Base-by-base conservation (phyloP, 768 basidiomycete species). In the Sistotremastrum niveocremeum region DNA sequence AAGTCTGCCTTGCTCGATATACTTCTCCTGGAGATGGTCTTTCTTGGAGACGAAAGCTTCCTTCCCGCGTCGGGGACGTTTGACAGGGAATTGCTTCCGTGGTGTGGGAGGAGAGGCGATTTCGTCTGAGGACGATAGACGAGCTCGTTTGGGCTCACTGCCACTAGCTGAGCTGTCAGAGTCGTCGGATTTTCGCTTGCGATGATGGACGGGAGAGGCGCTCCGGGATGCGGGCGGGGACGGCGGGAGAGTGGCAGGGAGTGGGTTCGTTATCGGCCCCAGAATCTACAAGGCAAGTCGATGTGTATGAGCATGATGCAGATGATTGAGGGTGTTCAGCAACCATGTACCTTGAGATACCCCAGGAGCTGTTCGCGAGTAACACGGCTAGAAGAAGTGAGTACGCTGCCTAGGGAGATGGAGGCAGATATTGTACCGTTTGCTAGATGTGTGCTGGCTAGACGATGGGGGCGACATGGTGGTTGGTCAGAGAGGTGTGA, bases 11-110 rank as follows among this genome's bases (percentile, higher is more conserved):
- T 73, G 71, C 3, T 62, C 62, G 53, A 84, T 77, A 57, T 84
- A 88, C 56, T 71, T 77, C 57, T 81, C 73, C 55, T 85, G 76
- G 37, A 85, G 65, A 36, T 62, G 65, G 45, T 82, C 76, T 57
- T 69, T 78, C 54, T 78, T 70, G 36, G 65, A 60, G 4, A 50
- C 51, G 32, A 65, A 57, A 37, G 68, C 63, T 57, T 69, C 70
- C 53, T 48, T 20, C 50, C 81, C 78, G 42, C 78, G 76, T 56
- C 77, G 76, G 5, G 81, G 81, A 8, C 81, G 70, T 42, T 79
- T 74, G 48, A 83, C 71, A 48, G 81, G 82, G 12, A 78, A 51
- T 54, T 56, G 32, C 20, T 20, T 20, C 20, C 20, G 20, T 20
- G 20, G 20, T 20, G 54, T 54, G 9, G 32, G 8, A 12, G 39